Evolutionary conservation across 345 rosid species (phyloP).

Genomic region (Microthlaspi erraticum): DNA sequence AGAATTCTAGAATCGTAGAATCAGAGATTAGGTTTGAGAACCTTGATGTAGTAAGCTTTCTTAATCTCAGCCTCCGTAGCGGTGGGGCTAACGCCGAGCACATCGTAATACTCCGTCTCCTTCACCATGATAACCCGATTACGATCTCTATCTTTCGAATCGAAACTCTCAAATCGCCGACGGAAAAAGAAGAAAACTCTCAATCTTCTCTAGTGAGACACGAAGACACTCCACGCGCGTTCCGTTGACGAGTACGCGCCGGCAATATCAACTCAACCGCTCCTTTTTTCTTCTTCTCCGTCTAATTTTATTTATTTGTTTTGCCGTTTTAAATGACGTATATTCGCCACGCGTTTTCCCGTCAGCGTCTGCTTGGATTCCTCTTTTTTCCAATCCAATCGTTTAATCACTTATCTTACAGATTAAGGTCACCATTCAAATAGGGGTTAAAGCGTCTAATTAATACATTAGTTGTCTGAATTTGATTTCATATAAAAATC

Average conservation of each 20-base stretch:
- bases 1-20: not conserved
- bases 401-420: slow-evolving; percentile 5
- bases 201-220: not conserved
- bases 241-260: slow-evolving; percentile 33
- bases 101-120: slow-evolving; percentile 94
- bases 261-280: slow-evolving; percentile 34
- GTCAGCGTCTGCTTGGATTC: slow-evolving; percentile 32
- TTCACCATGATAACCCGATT: slow-evolving; percentile 64
- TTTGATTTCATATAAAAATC: not conserved
- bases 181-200: not conserved
- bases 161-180: slow-evolving; percentile 20
- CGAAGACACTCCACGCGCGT: slow-evolving; percentile 35
- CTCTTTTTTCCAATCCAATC: not conserved
- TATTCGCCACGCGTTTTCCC: slow-evolving; percentile 42
- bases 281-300: slow-evolving; percentile 12
- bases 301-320: not conserved
- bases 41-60: slow-evolving; percentile 98
- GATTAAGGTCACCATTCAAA: not conserved
- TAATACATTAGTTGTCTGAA: not conserved
- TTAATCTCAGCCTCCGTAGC: slow-evolving; percentile 95
- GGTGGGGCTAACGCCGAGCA: slow-evolving; percentile 87
- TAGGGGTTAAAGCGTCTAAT: not conserved
- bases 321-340: not conserved
- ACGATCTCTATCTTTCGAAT: slow-evolving; percentile 25
- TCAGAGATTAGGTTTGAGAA: slow-evolving; percentile 9